Base-by-base conservation (phyloP, 164 flowering plant species). In the Magnolia sinica region DNA sequence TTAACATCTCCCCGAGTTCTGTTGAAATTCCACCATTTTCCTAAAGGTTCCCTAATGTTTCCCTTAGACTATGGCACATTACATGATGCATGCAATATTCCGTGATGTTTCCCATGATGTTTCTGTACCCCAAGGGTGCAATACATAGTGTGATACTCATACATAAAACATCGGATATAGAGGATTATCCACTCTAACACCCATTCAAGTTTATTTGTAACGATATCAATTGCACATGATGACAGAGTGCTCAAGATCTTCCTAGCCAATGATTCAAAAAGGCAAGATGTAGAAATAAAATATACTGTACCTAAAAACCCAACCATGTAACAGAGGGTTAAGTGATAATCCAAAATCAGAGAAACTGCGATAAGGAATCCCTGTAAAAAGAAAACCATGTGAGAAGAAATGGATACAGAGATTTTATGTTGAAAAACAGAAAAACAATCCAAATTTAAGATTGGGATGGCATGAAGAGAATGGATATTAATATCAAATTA, bases 261-360 rank as follows among this genome's bases (percentile, higher is more conserved):
- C 45, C 45, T 37, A 64, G 61, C 61, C 3, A 11, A 31, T 13
- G 16, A 50, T 67, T 23, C 29, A 4, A 50, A 8, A 67, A 11
- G 11, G 11, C 20, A 49, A 66, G 7, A 45, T 29, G 24, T 73
- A 16, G 59, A 50, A 74, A 65, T 22, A 29, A 29, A 68, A 13
- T 18, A 50, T 75, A 61, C 7, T 19, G 29, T 89, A 93, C 98
- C 97, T 77, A 85, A 79, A 82, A 90, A 90, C 31, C 80, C 88
- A 77, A 89, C 67, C 13, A 84, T 31, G 77, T 91, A 96, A 89
- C 91, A 90, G 68, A 93, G 81, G 73, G 94, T 92, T 87, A 96
- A 77, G 81, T 87, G 91, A 80, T 84, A 89, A 76, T 96, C 99
- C 86, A 90, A 31, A 45, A 87, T 55, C 37, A 88, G 81, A 79